Conservation (phyloP, 345 rosid genomes). For the Arabis alpina region DNA sequence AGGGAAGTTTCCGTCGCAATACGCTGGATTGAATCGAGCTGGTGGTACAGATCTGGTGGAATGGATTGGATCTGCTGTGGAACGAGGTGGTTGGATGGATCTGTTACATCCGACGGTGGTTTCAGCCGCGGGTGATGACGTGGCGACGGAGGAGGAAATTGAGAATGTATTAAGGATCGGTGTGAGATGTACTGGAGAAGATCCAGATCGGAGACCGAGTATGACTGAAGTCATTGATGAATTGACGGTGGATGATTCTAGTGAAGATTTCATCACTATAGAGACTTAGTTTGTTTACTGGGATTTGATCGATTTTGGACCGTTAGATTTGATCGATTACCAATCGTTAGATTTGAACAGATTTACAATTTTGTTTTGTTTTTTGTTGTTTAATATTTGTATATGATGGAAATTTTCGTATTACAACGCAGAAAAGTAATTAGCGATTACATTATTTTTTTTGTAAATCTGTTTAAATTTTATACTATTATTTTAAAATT, state of each 20-base stretch:
- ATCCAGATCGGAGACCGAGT: conserved; percentile 55
- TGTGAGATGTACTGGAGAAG: conserved; percentile 52
- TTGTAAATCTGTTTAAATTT: too few species aligned
- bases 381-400: too few species aligned
- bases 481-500: too few species aligned
- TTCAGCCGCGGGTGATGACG: conserved; percentile 35
- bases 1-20: conserved; percentile 69
- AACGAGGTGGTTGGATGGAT: conserved; percentile 55
- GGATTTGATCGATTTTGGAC: too few species aligned
- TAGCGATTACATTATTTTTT: too few species aligned
- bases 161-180: conserved; percentile 62
- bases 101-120: conserved; percentile 70
- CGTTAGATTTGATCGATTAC: too few species aligned
- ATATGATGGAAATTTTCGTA: too few species aligned
- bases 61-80: conserved; percentile 55
- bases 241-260: conserved; percentile 52
- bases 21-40: conserved; percentile 50
- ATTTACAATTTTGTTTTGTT: too few species aligned
- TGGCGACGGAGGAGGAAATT: conserved; percentile 44
- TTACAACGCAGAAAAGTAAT: too few species aligned
- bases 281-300: too few species aligned
- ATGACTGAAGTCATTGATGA: conserved; percentile 58
- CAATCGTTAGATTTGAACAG: too few species aligned
- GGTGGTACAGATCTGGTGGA: conserved; percentile 64
- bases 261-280: neutral